A percentile compares a stretch with the other conserved stretches of the same genome.
These are phyloP conservation scores for Cinnamomum micranthum DNA, from an alignment of 164 flowering plant species.

Conservation along the genomic window DNA sequence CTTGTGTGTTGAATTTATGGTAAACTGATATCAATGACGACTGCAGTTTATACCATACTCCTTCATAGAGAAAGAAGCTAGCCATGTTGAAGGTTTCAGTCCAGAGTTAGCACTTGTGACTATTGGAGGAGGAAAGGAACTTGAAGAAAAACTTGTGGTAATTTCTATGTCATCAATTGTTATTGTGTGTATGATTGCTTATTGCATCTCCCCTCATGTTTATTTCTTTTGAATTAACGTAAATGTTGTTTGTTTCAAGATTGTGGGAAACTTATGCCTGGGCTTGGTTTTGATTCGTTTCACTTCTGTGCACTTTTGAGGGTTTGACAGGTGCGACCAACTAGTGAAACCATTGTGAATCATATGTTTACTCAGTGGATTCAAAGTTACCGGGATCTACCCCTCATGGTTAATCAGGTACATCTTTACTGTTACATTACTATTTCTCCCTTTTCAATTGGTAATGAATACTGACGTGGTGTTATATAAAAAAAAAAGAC, in stretches of 20 bases:
- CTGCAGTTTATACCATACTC: constrained; percentile 97
- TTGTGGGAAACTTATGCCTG: constrained; percentile 22
- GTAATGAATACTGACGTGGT: too few species aligned
- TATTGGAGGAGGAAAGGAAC: constrained; percentile 98
- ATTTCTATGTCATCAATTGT: constrained; percentile 4
- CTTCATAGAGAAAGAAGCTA: constrained; percentile 98
- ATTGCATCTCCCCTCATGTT: neutral
- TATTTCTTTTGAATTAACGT: neutral
- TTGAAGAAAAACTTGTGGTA: constrained; percentile 99
- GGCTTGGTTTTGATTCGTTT: constrained; percentile 56
- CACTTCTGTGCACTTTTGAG: constrained; percentile 53
- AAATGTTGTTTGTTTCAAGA: neutral
- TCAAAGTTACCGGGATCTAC: constrained; percentile 96
- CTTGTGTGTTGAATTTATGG: neutral
- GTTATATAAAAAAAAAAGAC: too few species aligned
- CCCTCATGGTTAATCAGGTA: constrained; percentile 96
- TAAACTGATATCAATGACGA: neutral
- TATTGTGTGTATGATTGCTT: neutral
- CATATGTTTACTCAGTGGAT: constrained; percentile 99
- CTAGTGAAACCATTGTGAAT: constrained; percentile 99
- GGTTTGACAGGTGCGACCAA: constrained; percentile 95
- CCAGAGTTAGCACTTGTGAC: constrained; percentile 96
- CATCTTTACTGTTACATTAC: constrained; percentile 1
- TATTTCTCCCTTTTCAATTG: neutral
- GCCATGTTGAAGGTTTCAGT: constrained; percentile 98